Percentiles rank a stretch among this genome's conserved stretches.
These are phyloP conservation scores for Apiotrichum montevideense DNA, from an alignment of 1,284 basidiomycete genomes.

Conservation along the genomic window DNA sequence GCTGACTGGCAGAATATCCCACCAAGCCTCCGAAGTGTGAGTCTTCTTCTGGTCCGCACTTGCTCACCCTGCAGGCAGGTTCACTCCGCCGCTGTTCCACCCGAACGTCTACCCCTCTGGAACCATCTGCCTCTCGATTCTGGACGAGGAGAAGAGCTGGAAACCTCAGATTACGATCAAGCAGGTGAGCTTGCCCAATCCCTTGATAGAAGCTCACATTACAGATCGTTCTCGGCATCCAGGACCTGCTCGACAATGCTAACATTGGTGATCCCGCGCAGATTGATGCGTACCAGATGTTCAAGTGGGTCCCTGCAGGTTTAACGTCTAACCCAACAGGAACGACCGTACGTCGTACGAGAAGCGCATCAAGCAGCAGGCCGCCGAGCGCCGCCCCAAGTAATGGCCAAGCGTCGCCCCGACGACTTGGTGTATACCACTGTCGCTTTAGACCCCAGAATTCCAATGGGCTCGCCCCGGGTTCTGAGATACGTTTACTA, in stretches of 20 bases:
- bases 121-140: constrained; percentile 94
- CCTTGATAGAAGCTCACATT: neutral
- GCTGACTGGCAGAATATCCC: constrained; percentile 36
- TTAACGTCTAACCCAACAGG: constrained; percentile 48
- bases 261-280: constrained; percentile 94
- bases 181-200: constrained; percentile 57
- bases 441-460: no score
- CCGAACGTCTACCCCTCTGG: constrained; percentile 99
- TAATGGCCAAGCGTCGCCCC: constrained; percentile 37
- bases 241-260: constrained; percentile 88
- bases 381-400: constrained; percentile 66
- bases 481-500: no score
- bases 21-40: constrained; percentile 47
- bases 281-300: constrained; percentile 95
- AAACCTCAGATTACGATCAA: constrained; percentile 99
- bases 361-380: constrained; percentile 72
- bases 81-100: constrained; percentile 91
- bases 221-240: constrained; percentile 90
- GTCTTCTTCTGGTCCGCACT: neutral
- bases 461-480: no score
- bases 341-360: constrained; percentile 86
- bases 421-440: no score
- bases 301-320: constrained; percentile 62
- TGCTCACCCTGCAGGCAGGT: constrained; percentile 67
- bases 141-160: constrained; percentile 99